Base-by-base conservation (phyloP, 2,329 filamentous ascomycete species). In the Claviceps maximensis region DNA sequence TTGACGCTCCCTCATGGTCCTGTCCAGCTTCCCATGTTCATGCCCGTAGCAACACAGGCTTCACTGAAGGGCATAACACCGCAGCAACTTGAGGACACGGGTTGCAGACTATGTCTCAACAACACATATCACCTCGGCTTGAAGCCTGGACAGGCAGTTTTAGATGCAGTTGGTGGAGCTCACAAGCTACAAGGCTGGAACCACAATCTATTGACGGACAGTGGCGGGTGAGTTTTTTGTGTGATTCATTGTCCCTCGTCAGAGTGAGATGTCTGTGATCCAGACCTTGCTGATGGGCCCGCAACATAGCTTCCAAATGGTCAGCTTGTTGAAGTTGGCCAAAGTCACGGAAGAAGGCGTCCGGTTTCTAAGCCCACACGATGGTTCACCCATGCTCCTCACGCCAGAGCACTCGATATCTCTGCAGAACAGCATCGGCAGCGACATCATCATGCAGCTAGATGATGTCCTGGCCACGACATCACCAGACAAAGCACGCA, bases 371-470 rank as follows among this genome's bases (percentile, higher is more conserved):
- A 94, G 87, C 60, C 94, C 93, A 0, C 93, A 98, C 66, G 93
- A 97, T 72, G 89, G 90, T 36, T 83, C 83, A 2, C 91, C 91
- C 8, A 97, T 98, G 93, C 82, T 98, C 12, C 82, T 98, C 47
- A 98, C 93, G 0, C 93, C 93, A 0, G 94, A 98, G 68, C 91
- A 97, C 72, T 97, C 93, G 0, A 96, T 98, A 61, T 85, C 84
- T 12, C 77, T 98, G 3, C 93, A 98, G 67, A 97, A 98, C 69
- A 91, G 86, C 52, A 98, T 98, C 63, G 93, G 93, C 58, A 95
- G 89, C 58, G 93, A 98, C 70, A 97, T 98, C 61, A 96, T 97
- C 59, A 98, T 98, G 94, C 94, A 98, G 70, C 82, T 98, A 4
- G 93, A 98, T 74, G 94, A 98, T 68, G 94, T 98, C 15, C 86